Evolutionary conservation across 2,329 filamentous ascomycete genomes (phyloP), one percentile per base, ranked within the genome.

Genomic region (Penicillium sp.): DNA sequence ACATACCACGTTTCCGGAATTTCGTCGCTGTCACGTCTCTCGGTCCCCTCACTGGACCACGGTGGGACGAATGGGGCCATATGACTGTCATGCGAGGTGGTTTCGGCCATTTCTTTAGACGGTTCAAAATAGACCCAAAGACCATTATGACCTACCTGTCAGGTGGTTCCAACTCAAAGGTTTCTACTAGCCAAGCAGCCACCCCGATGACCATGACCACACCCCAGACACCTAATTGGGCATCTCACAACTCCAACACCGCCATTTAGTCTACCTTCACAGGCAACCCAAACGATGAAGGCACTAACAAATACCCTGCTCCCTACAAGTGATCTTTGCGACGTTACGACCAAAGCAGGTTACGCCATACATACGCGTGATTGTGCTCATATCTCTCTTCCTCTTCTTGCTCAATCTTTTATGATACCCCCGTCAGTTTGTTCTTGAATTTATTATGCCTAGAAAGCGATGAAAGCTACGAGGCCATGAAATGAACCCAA

Each of bases 1-100:
- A 76, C 48, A 61, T 62, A 4, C 57, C 72, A 16, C 65, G 65
- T 8, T 72, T 72, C 48, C 68, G 73, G 8, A 67, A 66, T 9
- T 75, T 75, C 27, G 23, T 67, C 23, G 54, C 34, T 27, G 65
- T 75, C 4, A 44, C 75, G 15, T 52, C 60, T 5, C 27, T 39
- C 58, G 2, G n/a, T 43, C 11, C 8, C 10, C 0, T 50, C 21
- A 46, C 27, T 11, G 36, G 27, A 6, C 11, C 19, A 33, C 52
- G 58, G 8, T 66, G 64, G 64, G 19, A 34, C 2, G 19, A n/a
- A 4, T 63, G 60, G 61, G 61, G 61, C 10, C 64, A 65, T 48
- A 41, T 65, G 1, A 40, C 3, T 21, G 23, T 52, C 25, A 33
- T 43, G 5, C 8, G 55, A 5, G 40, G 40, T 29, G 40, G 36